phyloP scores from a whole-genome alignment of 73 alveolate species.

The Symbiodinium natans region DNA sequence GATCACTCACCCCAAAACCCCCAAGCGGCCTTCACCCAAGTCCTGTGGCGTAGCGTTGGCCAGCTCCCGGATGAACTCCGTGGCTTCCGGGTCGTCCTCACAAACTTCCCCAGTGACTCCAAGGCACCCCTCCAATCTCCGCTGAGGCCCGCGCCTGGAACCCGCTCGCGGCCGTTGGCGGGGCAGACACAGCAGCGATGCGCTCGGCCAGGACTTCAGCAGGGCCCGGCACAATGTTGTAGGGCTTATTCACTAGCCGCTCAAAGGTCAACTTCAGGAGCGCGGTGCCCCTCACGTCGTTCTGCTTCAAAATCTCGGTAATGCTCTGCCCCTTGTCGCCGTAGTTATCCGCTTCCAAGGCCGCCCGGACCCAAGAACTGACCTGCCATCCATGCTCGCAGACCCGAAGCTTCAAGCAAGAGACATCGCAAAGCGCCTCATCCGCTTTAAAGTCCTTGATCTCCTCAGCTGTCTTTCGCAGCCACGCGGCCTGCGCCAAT shows the following conservation, averaged over 20 bases:
- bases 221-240: no score
- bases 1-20: neutral
- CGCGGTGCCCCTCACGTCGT: no score
- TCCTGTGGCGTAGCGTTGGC: neutral
- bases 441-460: neutral
- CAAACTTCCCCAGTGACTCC: neutral
- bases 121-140: neutral
- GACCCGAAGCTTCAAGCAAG: no score
- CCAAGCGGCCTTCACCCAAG: conserved; percentile 12
- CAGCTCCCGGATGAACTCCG: conserved; percentile 16
- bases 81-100: neutral
- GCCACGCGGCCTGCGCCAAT: neutral
- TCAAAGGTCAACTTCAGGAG: no score
- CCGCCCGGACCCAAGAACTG: neutral
- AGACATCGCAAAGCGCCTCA: neutral
- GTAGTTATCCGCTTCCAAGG: neutral
- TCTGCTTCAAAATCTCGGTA: no score
- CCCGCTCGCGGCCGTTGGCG: no score
- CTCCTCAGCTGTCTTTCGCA: neutral
- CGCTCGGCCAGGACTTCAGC: no score
- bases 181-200: no score
- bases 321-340: no score
- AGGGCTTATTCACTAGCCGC: no score
- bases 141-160: neutral
- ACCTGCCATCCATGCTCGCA: no score